phyloP scores from a whole-genome alignment of 768 basidiomycete species.

The Rhizopogon sp. region DNA sequence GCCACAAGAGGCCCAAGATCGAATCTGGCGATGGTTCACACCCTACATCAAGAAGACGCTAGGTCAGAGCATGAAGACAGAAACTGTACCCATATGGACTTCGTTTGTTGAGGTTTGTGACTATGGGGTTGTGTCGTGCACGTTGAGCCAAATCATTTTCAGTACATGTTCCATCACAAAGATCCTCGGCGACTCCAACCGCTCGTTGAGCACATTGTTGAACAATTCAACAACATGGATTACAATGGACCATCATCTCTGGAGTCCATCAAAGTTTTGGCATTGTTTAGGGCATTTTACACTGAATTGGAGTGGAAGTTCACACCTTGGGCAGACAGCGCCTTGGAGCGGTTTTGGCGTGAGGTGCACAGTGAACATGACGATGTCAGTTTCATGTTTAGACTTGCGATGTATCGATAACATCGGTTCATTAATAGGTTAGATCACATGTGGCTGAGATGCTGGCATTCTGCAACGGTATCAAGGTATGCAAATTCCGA shows the following conservation, averaged over 20 bases:
- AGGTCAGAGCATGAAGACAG: slow-evolving; percentile 69
- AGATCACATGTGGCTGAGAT: slow-evolving; percentile 74
- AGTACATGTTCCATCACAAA: slow-evolving; percentile 74
- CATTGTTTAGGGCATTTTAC: slow-evolving; percentile 65
- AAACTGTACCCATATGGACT: slow-evolving; percentile 76
- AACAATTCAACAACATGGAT: slow-evolving; percentile 61
- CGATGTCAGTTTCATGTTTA: slow-evolving; percentile 42
- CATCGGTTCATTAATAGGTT: slow-evolving; percentile 38
- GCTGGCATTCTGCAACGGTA: slow-evolving; percentile 64
- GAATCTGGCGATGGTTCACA: slow-evolving; percentile 78
- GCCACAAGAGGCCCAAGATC: slow-evolving; percentile 62
- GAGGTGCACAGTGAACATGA: slow-evolving; percentile 76
- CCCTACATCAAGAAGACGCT: slow-evolving; percentile 65
- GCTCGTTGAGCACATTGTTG: slow-evolving; percentile 67
- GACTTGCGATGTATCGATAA: neutral
- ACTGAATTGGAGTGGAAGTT: slow-evolving; percentile 80
- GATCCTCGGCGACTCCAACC: slow-evolving; percentile 84
- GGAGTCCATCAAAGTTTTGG: slow-evolving; percentile 66
- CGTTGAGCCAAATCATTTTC: slow-evolving; percentile 5
- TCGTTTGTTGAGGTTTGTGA: slow-evolving; percentile 64
- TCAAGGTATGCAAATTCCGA: slow-evolving; percentile 44
- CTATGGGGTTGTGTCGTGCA: neutral
- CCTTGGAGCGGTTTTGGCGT: slow-evolving; percentile 62
- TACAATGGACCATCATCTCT: slow-evolving; percentile 81
- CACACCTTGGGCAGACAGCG: slow-evolving; percentile 67